Evolutionary conservation across 768 basidiomycete genomes (phyloP), one percentile per base, ranked within the genome.

Genomic region (Suillus brevipes): DNA sequence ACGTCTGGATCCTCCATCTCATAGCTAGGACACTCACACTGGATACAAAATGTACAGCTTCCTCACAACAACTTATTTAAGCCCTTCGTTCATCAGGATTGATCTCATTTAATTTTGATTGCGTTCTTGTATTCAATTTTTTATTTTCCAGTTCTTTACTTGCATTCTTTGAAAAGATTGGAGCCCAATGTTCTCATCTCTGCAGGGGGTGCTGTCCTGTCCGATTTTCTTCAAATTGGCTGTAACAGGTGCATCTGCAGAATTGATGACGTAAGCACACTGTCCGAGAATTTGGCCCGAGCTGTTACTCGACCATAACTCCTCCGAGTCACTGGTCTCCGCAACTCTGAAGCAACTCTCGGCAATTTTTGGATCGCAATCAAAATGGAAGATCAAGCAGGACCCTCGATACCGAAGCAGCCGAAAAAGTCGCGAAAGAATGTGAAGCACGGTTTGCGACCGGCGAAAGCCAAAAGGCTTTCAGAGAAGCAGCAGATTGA

Each of bases 401-500:
- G 70, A 9, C 65, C 69, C 0, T 77, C 75, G 18, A 49, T 34
- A n/a, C 52, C 43, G 8, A 76, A 64, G 61, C n/a, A 38, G 18
- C 10, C 3, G 28, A 55, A 61, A 57, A 60, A 63, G 37, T 13
- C 62, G 20, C 69, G 68, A 62, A 74, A 67, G 59, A 53, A 43
- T 8, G 64, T 60, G 47, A 70, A 69, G 43, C 63, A 45, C 2
- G 38, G 37, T 8, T 34, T 66, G 38, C 69, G 67, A n/a, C 31
- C 68, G 31, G 52, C 55, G 6, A 83, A 81, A 68, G 64, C 75
- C 34, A 84, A 81, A 71, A 85, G 80, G 72, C 58, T 78, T 34
- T 71, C 79, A 7, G 83, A 83, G 67, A 83, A 82, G 66, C 82
- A 85, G 66, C 80, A 80, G 64, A 75, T 87, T 13, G 84, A 86